These are phyloP conservation scores for Neoascochyta sp. DNA, from an alignment of 2,329 filamentous ascomycete species.

Conservation along the genomic window DNA sequence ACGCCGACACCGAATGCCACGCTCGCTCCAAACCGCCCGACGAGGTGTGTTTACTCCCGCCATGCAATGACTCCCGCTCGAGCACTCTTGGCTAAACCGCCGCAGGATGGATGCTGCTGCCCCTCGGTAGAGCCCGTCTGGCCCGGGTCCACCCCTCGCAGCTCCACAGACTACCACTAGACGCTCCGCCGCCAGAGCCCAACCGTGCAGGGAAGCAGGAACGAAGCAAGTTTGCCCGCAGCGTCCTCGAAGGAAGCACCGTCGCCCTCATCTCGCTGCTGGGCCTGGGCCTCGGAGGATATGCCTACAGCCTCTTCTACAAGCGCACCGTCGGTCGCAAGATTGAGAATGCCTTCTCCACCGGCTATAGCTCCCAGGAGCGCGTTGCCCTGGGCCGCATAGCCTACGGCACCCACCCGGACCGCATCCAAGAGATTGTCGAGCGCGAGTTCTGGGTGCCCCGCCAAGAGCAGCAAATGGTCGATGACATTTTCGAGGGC, in stretches of 20 bases:
- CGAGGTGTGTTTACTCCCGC: constrained; percentile 24
- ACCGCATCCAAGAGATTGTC: constrained; percentile 27
- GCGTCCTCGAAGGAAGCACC: constrained; percentile 35
- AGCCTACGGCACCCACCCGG: constrained; percentile 25
- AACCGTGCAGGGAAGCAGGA: constrained; percentile 21
- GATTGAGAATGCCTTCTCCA: constrained; percentile 35
- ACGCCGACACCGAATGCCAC: constrained; percentile 22
- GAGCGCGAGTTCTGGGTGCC: constrained; percentile 69
- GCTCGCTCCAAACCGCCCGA: constrained; percentile 14
- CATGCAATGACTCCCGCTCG: no score
- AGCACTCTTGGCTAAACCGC: no score
- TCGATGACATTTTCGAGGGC: constrained; percentile 80
- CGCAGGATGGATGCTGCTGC: constrained; percentile 33
- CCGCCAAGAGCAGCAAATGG: constrained; percentile 71
- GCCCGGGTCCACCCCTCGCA: constrained; percentile 10
- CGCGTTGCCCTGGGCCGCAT: constrained; percentile 29
- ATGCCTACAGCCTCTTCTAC: constrained; percentile 34
- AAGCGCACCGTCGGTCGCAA: constrained; percentile 28
- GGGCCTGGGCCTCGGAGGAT: constrained; percentile 32
- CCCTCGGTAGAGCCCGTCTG: constrained; percentile 20
- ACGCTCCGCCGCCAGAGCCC: no score
- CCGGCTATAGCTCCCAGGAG: constrained; percentile 35
- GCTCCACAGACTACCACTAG: constrained; percentile 10
- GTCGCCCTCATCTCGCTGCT: constrained; percentile 34
- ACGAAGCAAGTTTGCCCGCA: constrained; percentile 28